Evolutionary conservation across 2,329 filamentous ascomycete genomes (phyloP), one percentile per base, ranked within the genome.

Genomic region (Phialemoniopsis sp.): DNA sequence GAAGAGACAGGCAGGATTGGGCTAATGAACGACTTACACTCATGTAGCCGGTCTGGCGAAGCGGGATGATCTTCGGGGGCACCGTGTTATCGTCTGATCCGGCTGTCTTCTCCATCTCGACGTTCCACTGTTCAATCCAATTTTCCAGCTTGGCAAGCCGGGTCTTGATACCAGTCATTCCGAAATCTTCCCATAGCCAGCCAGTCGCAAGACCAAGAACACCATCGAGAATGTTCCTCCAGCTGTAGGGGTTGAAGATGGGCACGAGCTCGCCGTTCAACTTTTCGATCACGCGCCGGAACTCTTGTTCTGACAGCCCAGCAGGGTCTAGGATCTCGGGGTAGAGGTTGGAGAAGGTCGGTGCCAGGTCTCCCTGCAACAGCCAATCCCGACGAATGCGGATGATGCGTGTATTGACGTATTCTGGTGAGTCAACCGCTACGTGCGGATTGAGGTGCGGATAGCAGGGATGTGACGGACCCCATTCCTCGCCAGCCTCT

Each of bases 381-480:
- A 97, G 83, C 87, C 90, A 98, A 62, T 98, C 93, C 32, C 93
- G 78, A 42, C 84, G 82, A 46, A 98, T 85, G 13, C 93, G 84
- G 53, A 98, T 96, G 47, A 98, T 87, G 41, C 91, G 84, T 3
- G 93, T 98, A 7, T 73, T 80, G 34, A 73, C 63, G 55, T 88
- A 88, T 48, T 94, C 80, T 13, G 78, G 72, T 8, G 88, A 94
- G 41, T 82, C 72, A 10, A 87, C 58, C 0, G 90, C 82, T 6
- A 96, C 91, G 60, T 98, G 90, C 0, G 90, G 87, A 56, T 97
- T 97, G 30, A 89, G 69, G 56, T 97, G 93, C 36, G 93, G 93
- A 57, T 84, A 97, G 61, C 93, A 98, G 5, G 93, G 91, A 59
- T 98, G 93, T 31, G 85, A 81, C 13, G 90, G 89, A 0, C 93